These are phyloP conservation scores for Globisporangium barbulae DNA, from an alignment of 352 stramenopile genomes.

Conservation along the genomic window DNA sequence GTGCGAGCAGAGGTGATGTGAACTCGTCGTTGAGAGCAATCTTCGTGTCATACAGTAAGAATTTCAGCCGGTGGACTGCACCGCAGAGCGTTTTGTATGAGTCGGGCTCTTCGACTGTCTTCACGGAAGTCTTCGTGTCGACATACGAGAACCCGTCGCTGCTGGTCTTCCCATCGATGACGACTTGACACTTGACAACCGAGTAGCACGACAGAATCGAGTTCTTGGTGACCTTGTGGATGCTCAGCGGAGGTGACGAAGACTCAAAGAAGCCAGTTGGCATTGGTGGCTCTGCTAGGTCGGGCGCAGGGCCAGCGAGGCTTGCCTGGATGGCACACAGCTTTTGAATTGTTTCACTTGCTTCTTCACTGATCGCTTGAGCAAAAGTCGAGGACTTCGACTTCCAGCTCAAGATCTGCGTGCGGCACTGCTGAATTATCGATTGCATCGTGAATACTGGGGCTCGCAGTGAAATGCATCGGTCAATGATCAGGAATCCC, in stretches of 20 bases:
- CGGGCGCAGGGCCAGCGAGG: background rate
- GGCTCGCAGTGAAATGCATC: conserved; percentile 23
- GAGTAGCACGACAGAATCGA: conserved; percentile 2
- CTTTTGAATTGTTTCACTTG: background rate
- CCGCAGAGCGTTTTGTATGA: conserved; percentile 17
- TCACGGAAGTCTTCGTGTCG: conserved; percentile 7
- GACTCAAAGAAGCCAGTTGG: conserved; percentile 2
- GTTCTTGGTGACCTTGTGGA: conserved; percentile 2
- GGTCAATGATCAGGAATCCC: conserved; percentile 33
- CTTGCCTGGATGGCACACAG: background rate
- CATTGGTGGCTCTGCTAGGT: background rate
- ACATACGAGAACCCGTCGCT: background rate
- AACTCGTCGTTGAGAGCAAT: conserved; percentile 17
- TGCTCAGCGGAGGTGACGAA: background rate
- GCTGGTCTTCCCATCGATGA: background rate
- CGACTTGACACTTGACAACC: background rate
- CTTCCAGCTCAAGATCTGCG: conserved; percentile 22
- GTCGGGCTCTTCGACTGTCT: background rate
- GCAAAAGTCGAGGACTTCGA: background rate
- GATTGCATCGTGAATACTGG: conserved; percentile 19
- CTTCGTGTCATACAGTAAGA: conserved; percentile 23
- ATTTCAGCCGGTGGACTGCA: conserved; percentile 20
- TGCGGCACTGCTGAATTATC: conserved; percentile 29
- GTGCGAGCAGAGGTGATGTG: conserved; percentile 15
- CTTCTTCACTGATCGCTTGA: conserved; percentile 5